These are phyloP conservation scores for Talaromyces sp. DNA, from an alignment of 2,329 filamentous ascomycete species.

Conservation along the genomic window DNA sequence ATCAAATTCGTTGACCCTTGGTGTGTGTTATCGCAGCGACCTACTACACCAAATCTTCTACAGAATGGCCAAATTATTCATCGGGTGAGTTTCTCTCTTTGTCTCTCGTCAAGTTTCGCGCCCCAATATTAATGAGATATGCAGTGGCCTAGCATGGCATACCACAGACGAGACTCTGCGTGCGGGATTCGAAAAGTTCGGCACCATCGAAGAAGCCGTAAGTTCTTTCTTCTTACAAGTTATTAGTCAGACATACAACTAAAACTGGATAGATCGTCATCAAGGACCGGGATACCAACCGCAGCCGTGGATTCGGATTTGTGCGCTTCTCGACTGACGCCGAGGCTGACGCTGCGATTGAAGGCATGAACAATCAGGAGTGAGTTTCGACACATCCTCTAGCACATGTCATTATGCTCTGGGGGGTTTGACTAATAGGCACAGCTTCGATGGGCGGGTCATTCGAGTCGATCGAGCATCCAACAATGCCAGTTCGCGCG, in stretches of 20 bases:
- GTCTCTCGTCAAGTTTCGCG: constrained; percentile 5
- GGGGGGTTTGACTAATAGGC: constrained; percentile 22
- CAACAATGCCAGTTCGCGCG: constrained; percentile 65
- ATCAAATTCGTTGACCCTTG: background rate
- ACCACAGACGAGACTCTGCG: constrained; percentile 86
- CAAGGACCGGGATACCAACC: constrained; percentile 94
- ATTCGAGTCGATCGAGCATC: constrained; percentile 97
- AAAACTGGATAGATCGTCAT: constrained; percentile 72
- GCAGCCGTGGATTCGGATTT: constrained; percentile 96
- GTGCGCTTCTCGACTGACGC: constrained; percentile 69
- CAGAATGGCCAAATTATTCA: constrained; percentile 89
- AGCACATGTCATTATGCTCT: background rate
- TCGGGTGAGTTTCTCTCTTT: constrained; percentile 62
- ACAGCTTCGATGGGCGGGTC: constrained; percentile 85
- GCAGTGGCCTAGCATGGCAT: constrained; percentile 95
- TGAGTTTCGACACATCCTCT: constrained; percentile 50
- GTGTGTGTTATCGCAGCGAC: background rate
- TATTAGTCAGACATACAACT: background rate
- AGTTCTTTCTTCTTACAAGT: constrained; percentile 43
- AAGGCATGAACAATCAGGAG: constrained; percentile 60
- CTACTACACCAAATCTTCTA: background rate
- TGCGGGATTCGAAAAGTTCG: constrained; percentile 89
- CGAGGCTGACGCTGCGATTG: constrained; percentile 46
- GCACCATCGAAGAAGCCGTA: constrained; percentile 91
- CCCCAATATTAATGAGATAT: constrained; percentile 19